These are phyloP conservation scores for Diutina siamensis DNA, from an alignment of 1,139 yeast genomes.

Conservation along the genomic window DNA sequence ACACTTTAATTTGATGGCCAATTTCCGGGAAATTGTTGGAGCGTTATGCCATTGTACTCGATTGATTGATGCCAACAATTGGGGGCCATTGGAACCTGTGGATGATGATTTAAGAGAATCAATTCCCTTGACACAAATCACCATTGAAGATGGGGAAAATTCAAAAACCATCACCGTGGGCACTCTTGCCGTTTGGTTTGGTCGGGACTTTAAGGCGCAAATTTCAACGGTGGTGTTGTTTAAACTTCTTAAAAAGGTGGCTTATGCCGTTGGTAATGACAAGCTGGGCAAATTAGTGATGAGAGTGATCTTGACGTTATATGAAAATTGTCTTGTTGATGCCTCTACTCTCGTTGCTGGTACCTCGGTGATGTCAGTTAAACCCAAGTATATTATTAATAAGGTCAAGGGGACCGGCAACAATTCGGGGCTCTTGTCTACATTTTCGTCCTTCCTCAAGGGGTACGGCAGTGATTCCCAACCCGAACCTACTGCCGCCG, in stretches of 20 bases:
- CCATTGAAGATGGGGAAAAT: constrained; percentile 38
- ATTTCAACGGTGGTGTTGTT: constrained; percentile 78
- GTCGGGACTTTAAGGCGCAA: constrained; percentile 87
- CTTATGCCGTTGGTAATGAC: constrained; percentile 12
- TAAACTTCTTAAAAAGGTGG: constrained; percentile 55
- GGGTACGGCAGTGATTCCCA: constrained; percentile 74
- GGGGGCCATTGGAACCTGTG: constrained; percentile 8
- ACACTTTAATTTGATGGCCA: constrained; percentile 42
- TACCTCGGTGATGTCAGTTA: constrained; percentile 44
- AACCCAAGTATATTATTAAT: constrained; percentile 54
- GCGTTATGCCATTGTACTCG: constrained; percentile 55
- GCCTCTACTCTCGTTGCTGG: constrained; percentile 51
- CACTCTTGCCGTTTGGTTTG: constrained; percentile 73
- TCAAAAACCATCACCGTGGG: constrained; percentile 51
- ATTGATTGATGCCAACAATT: constrained; percentile 21
- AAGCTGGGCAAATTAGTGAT: constrained; percentile 29
- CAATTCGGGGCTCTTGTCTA: constrained; percentile 54
- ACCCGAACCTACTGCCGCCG: constrained; percentile 84
- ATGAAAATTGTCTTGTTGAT: constrained; percentile 60
- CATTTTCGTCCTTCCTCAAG: constrained; percentile 84
- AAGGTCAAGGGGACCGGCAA: constrained; percentile 28
- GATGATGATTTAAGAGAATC: constrained; percentile 32
- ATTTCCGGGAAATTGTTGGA: constrained; percentile 55
- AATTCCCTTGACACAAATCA: constrained; percentile 36
- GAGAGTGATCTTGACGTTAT: constrained; percentile 50